These are phyloP conservation scores for Sicyos baderoa DNA, from an alignment of 306 rosid species.

Conservation along the genomic window DNA sequence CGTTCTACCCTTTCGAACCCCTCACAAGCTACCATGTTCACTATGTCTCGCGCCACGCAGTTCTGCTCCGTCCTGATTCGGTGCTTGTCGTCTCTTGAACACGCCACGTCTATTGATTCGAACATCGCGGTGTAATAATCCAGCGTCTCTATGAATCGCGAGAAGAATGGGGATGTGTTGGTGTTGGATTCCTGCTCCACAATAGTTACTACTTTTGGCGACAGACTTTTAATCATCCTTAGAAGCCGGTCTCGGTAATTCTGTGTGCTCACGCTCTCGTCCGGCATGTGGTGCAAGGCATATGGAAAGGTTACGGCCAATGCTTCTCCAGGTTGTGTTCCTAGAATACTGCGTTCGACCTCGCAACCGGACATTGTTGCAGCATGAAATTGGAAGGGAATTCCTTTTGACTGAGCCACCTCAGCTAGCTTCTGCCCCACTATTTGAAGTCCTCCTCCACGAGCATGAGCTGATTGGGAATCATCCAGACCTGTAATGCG, in stretches of 20 bases:
- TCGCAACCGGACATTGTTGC: conserved; percentile 68
- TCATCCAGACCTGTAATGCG: conserved; percentile 79
- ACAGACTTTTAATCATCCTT: conserved; percentile 65
- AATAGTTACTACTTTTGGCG: conserved; percentile 71
- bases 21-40: conserved; percentile 92
- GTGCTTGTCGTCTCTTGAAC: conserved; percentile 42
- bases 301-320: conserved; percentile 71
- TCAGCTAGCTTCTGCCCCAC: conserved; percentile 45
- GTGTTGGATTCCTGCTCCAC: conserved; percentile 96
- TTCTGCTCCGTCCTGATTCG: conserved; percentile 76
- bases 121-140: conserved; percentile 74
- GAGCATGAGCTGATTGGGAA: conserved; percentile 68
- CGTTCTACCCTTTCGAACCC: conserved; percentile 78
- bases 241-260: conserved; percentile 76
- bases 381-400: conserved; percentile 70
- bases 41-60: conserved; percentile 88
- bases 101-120: conserved; percentile 64
- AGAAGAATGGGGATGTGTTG: conserved; percentile 71
- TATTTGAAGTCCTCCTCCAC: conserved; percentile 82
- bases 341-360: conserved; percentile 41
- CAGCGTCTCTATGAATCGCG: conserved; percentile 62
- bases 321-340: conserved; percentile 50
- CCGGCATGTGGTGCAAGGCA: conserved; percentile 85
- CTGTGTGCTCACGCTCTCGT: conserved; percentile 87
- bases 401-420: conserved; percentile 33